Conservation (phyloP, 2,329 filamentous ascomycete species). For the Colletotrichum chrysophilum region DNA sequence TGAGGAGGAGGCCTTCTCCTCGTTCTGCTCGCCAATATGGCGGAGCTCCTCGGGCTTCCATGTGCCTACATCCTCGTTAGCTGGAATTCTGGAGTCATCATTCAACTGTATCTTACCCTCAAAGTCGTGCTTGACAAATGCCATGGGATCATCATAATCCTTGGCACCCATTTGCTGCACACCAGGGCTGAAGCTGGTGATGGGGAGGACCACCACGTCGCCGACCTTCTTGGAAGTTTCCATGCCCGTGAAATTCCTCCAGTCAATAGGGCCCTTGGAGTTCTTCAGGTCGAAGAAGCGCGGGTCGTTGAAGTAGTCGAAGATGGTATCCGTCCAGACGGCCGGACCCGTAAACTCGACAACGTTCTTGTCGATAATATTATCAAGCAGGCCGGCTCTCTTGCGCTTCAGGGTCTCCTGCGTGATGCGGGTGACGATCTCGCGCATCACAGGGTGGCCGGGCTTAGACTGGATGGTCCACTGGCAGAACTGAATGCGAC, state of each 20-base stretch:
- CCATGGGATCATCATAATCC: slow-evolving; percentile 90
- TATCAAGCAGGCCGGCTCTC: slow-evolving; percentile 66
- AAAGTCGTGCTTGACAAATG: slow-evolving; percentile 96
- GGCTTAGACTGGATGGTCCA: slow-evolving; percentile 98
- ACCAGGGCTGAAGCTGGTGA: slow-evolving; percentile 96
- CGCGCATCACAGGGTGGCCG: slow-evolving; percentile 88
- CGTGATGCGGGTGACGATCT: slow-evolving; percentile 87
- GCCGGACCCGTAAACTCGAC: slow-evolving; percentile 95
- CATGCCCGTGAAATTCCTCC: slow-evolving; percentile 89
- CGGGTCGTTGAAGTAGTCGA: slow-evolving; percentile 91
- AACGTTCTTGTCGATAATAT: slow-evolving; percentile 69
- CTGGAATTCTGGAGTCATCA: neutral
- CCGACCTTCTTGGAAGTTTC: slow-evolving; percentile 83
- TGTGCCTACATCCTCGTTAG: slow-evolving; percentile 55
- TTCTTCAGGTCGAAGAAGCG: slow-evolving; percentile 83
- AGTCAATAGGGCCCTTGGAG: slow-evolving; percentile 78
- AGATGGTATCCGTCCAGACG: slow-evolving; percentile 91
- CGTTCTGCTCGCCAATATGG: slow-evolving; percentile 63
- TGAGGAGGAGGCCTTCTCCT: slow-evolving; percentile 23
- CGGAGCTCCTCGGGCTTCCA: slow-evolving; percentile 78
- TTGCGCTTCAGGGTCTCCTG: slow-evolving; percentile 80
- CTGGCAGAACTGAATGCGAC: slow-evolving; percentile 96
- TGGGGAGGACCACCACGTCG: slow-evolving; percentile 91
- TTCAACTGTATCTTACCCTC: slow-evolving; percentile 67
- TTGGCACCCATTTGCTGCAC: slow-evolving; percentile 92